Evolutionary conservation across 805 yeast genomes (phyloP).

Genomic region (Candida sonorensis): DNA sequence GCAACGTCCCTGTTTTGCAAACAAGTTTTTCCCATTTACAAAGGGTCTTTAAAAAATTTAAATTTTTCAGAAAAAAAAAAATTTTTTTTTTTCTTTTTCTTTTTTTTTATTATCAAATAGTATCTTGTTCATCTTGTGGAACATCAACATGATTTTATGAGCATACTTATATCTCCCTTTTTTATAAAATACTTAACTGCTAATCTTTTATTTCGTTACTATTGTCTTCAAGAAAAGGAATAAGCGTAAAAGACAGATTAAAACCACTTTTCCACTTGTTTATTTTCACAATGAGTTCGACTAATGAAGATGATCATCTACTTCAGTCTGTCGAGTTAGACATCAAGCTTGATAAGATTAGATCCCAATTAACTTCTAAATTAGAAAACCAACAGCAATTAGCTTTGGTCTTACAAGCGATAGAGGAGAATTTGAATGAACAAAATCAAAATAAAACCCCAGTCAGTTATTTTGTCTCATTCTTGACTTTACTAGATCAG

Average conservation of each 20-base stretch:
- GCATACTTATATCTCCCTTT: no score
- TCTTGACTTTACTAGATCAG: conserved; percentile 75
- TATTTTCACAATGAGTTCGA: neutral
- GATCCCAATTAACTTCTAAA: conserved; percentile 71
- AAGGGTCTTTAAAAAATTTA: conserved; percentile 1
- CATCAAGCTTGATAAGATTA: conserved; percentile 56
- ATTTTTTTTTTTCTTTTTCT: conserved; percentile 3
- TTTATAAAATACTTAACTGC: no score
- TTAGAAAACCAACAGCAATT: conserved; percentile 80
- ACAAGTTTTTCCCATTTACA: conserved; percentile 1
- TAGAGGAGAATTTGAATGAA: conserved; percentile 79
- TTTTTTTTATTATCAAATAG: conserved; percentile 4
- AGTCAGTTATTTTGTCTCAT: conserved; percentile 79
- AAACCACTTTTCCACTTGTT: no score
- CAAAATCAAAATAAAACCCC: conserved; percentile 58
- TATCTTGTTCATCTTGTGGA: neutral
- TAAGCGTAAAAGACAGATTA: no score
- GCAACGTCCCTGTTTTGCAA: no score
- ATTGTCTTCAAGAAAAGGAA: neutral
- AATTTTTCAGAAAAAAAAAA: no score
- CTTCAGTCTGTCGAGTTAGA: conserved; percentile 44
- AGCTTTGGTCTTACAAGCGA: conserved; percentile 78
- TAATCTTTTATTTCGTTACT: neutral
- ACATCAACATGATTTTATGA: neutral
- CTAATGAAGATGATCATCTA: conserved; percentile 3